Conservation (phyloP, 495 filamentous ascomycete species). For the Entonaema liquescens region DNA sequence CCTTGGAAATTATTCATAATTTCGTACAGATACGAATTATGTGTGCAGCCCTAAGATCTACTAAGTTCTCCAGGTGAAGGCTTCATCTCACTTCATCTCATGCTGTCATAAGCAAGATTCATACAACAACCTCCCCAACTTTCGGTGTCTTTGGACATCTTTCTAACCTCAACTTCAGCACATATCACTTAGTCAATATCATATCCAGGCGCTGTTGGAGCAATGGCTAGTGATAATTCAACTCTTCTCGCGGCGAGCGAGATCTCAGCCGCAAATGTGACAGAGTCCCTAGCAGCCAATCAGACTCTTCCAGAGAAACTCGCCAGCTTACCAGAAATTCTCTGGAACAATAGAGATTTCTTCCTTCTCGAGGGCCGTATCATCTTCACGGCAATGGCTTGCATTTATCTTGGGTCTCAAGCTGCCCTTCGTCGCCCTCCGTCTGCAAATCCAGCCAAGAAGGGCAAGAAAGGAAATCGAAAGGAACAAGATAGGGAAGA, state of each 20-base stretch:
- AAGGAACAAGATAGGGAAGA: slow-evolving; percentile 70
- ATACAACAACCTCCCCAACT: neutral
- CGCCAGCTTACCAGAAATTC: slow-evolving; percentile 15
- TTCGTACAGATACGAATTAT: slow-evolving; percentile 10
- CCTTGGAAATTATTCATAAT: neutral
- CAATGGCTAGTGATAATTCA: slow-evolving; percentile 41
- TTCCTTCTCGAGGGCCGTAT: slow-evolving; percentile 52
- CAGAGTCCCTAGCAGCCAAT: slow-evolving; percentile 13
- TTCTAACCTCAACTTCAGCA: neutral
- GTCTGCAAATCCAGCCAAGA: slow-evolving; percentile 72
- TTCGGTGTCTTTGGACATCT: neutral
- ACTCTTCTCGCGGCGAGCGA: slow-evolving; percentile 31
- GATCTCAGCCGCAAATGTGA: slow-evolving; percentile 34
- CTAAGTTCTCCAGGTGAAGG: neutral
- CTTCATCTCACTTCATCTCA: no score
- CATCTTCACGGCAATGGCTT: slow-evolving; percentile 51
- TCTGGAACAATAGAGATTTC: slow-evolving; percentile 68
- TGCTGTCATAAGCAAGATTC: neutral
- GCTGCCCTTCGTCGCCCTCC: slow-evolving; percentile 73
- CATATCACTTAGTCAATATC: neutral
- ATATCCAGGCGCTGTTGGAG: neutral
- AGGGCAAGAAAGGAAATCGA: slow-evolving; percentile 53
- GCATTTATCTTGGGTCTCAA: slow-evolving; percentile 58
- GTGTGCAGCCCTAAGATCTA: neutral
- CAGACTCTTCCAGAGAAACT: slow-evolving; percentile 38